Evolutionary conservation across 1,139 yeast genomes (phyloP), one percentile per base, ranked within the genome.

Genomic region (Geotrichum bryndzae): DNA sequence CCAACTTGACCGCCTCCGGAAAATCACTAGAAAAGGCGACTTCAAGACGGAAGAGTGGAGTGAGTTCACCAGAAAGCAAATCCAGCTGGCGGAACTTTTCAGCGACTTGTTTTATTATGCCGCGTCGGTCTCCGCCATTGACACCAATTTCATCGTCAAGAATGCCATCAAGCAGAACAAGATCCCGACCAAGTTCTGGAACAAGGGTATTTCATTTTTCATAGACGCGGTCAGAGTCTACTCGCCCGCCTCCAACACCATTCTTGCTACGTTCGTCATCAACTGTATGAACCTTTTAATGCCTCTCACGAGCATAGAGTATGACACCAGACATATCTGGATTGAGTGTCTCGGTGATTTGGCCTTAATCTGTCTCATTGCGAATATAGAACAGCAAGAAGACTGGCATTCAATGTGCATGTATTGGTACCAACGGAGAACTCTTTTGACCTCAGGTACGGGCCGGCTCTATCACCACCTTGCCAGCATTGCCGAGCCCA

Each of bases 261-360:
- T 68, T 46, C 66, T 72, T 27, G 66, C 68, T 15, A 63, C 66
- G 48, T 73, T 73, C 60, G 66, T 72, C 5, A 66, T 66, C 23
- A 68, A 67, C 60, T 68, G 73, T 53, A 72, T 72, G 63, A 62
- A 64, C 18, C 57, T 71, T 41, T 63, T 73, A 53, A 63, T 72
- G 35, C 68, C 74, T 64, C 64, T 73, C 48, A 70, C 68, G 1
- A 75, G 73, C 55, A 69, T 70, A n/a, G 73, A 71, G 11, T 71
- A 70, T 56, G 72, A 68, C 23, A 65, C 72, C 6, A 61, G 71
- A 11, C 70, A 67, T 51, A 70, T 71, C 61, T 73, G 76, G 75
- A 66, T 72, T 48, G 76, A 73, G 61, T 73, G 71, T 3, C 59
- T 73, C 35, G 76, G 76, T 3, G 76, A 73, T 54, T 61, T 73